A percentile compares a stretch with the other conserved stretches of the same genome.
Conservation (phyloP, 441 rosid species). For the Gossypium aridum region DNA sequence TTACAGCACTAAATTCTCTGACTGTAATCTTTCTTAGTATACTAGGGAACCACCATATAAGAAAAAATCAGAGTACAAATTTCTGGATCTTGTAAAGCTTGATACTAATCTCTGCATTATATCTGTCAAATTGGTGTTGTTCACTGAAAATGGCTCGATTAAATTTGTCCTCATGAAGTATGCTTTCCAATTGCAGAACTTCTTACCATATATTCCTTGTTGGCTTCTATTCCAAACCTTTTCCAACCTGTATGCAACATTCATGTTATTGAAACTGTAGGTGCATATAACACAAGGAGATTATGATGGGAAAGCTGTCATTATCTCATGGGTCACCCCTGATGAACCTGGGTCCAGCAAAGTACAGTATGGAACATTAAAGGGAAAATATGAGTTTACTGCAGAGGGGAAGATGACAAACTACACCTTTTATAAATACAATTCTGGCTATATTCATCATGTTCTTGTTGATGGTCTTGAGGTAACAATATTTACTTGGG, state of each 20-base stretch:
- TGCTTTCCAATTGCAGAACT: neutral
- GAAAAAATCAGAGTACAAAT: constrained; percentile 1
- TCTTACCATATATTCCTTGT: neutral
- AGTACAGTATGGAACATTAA: constrained; percentile 50
- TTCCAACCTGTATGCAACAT: neutral
- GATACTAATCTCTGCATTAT: neutral
- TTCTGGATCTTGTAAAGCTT: neutral
- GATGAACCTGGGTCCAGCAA: constrained; percentile 62
- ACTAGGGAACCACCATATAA: constrained; percentile 4
- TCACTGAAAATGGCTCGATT: neutral
- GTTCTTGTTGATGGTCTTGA: constrained; percentile 71
- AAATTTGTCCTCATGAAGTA: neutral
- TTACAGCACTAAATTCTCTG: neutral
- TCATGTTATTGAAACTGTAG: constrained; percentile 26
- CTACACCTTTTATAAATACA: constrained; percentile 74
- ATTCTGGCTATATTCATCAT: constrained; percentile 85
- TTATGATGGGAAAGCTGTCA: constrained; percentile 81
- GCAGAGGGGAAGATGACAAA: constrained; percentile 58
- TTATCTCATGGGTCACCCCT: constrained; percentile 88
- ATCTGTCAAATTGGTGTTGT: neutral
- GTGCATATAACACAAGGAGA: constrained; percentile 97
- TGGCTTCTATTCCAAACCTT: neutral
- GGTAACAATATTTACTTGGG: constrained; percentile 37
- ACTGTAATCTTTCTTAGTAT: neutral
- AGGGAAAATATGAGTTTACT: constrained; percentile 39